A percentile compares a stretch with the other conserved stretches of the same genome.
Conservation (phyloP, 2,329 filamentous ascomycete species). For the Thermoascus crustaceus region DNA sequence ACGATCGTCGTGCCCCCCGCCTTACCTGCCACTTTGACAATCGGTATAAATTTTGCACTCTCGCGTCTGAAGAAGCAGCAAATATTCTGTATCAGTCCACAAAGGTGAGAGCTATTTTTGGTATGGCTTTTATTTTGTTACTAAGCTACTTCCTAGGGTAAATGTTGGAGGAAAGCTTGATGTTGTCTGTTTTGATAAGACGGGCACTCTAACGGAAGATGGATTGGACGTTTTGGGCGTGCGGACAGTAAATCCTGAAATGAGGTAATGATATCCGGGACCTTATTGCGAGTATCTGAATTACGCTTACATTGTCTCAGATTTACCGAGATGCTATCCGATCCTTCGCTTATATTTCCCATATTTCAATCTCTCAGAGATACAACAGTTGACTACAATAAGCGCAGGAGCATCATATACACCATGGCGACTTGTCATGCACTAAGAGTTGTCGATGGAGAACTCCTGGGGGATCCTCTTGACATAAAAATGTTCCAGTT, state of each 20-base stretch:
- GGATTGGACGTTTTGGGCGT: conserved; percentile 89
- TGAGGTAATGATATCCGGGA: conserved; percentile 27
- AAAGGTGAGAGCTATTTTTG: conserved; percentile 41
- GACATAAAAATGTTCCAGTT: conserved; percentile 99
- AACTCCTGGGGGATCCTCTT: conserved; percentile 85
- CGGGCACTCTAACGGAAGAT: conserved; percentile 94
- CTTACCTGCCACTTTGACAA: conserved; percentile 86
- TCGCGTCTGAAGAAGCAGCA: conserved; percentile 76
- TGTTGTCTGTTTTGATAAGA: conserved; percentile 97
- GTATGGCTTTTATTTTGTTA: conserved; percentile 2
- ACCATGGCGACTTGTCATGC: conserved; percentile 98
- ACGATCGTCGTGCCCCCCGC: conserved; percentile 97
- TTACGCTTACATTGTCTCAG: conserved; percentile 24
- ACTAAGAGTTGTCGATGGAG: conserved; percentile 73
- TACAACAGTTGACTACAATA: conserved; percentile 51
- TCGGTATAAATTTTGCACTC: conserved; percentile 92
- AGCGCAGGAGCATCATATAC: conserved; percentile 67
- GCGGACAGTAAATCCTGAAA: conserved; percentile 60
- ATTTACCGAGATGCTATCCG: conserved; percentile 69
- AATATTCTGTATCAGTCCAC: conserved; percentile 96
- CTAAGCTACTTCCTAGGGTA: conserved; percentile 46
- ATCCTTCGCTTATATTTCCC: conserved; percentile 53
- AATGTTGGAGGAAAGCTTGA: conserved; percentile 96
- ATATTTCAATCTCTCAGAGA: conserved; percentile 49
- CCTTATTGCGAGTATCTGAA: background rate